Evolutionary conservation across 345 rosid genomes (phyloP), one percentile per base, ranked within the genome.

Genomic region (Ceriops tagal): DNA sequence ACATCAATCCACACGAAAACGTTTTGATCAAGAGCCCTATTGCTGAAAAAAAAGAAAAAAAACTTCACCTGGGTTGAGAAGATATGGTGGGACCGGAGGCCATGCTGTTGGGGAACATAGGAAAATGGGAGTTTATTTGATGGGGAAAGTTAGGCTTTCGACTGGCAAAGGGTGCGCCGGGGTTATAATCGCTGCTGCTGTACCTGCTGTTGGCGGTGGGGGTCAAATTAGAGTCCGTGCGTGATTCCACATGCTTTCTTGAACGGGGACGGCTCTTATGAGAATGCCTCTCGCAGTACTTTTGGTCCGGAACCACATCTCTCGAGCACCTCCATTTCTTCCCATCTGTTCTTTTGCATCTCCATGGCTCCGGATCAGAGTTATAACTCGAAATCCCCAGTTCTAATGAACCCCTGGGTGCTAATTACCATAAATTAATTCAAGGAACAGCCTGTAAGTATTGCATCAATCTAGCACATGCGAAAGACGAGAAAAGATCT

Each of bases 171-270:
- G 49, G 73, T 34, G 64, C n/a, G 69, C 19, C 58, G 51, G 62
- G 16, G 19, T 20, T 49, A 49, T 66, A 80, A 43, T 46, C 70
- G 63, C 64, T 66, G 61, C 30, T 31, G 34, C 22, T 53, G 43
- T 67, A 79, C 53, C 35, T 71, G 61, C 63, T 67, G 58, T 30
- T 65, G 71, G 63, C 71, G 52, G 71, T 52, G 52, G 53, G 65
- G 70, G 35, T 53, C 59, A 6, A 26, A 65, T 65, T 58, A 28
- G 39, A 55, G 60, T 81, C 68, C 49, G 80, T 31, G 49, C 68
- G 83, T 71, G 67, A 59, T 88, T 89, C 91, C 93, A 89, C 93
- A 86, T 82, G 89, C 93, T 89, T 89, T 89, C 93, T 89, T 89
- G 93, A 89, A 89, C 93, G 93, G 79, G 84, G 88, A 66, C 91